A percentile compares a stretch with the other conserved stretches of the same genome.
These are phyloP conservation scores for Diutina pseudorugosa DNA, from an alignment of 1,139 yeast genomes.

Conservation along the genomic window DNA sequence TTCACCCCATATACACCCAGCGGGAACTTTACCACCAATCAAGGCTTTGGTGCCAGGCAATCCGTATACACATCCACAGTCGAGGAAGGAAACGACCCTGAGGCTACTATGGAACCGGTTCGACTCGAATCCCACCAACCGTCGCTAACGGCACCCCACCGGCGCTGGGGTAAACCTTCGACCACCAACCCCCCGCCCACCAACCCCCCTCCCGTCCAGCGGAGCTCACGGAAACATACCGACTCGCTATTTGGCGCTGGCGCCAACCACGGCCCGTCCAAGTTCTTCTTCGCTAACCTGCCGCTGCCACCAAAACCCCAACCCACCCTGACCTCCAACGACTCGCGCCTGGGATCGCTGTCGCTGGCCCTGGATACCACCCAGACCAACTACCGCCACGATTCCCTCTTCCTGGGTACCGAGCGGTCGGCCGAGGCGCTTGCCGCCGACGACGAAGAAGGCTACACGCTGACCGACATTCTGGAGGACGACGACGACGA, in stretches of 20 bases:
- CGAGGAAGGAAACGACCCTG: background rate
- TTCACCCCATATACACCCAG: background rate
- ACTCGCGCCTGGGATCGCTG: background rate
- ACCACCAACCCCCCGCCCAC: background rate
- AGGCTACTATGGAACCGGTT: background rate
- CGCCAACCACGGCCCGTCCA: background rate
- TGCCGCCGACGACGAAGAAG: background rate
- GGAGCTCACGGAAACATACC: background rate
- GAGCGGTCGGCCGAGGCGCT: background rate
- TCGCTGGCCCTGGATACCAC: background rate
- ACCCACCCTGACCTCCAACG: background rate
- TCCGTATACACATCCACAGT: background rate
- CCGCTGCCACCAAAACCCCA: constrained; percentile 1
- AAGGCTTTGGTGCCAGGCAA: background rate
- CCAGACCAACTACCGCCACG: background rate
- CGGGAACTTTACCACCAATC: background rate
- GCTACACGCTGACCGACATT: background rate
- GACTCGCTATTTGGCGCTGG: constrained; percentile 3
- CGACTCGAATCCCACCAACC: background rate
- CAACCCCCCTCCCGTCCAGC: background rate
- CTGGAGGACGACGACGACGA: constrained; percentile 3
- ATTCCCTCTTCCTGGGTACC: background rate
- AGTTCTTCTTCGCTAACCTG: constrained; percentile 3
- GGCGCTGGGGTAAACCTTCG: background rate
- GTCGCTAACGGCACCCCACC: background rate